phyloP scores from a whole-genome alignment of 768 basidiomycete genomes.

The Symmetrospora coprosmae region DNA sequence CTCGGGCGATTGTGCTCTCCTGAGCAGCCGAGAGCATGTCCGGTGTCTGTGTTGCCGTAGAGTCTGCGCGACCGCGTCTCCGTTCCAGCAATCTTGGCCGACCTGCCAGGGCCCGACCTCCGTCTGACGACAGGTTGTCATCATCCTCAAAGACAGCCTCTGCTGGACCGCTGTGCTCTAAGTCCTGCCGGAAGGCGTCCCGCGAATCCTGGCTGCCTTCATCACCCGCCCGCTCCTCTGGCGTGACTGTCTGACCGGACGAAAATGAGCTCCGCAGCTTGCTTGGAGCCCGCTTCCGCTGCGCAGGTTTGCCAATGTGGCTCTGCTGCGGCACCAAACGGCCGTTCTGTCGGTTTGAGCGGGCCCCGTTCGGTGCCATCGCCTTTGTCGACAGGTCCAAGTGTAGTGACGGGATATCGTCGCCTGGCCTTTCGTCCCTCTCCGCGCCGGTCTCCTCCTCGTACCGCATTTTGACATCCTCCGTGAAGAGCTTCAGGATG shows the following conservation, averaged over 20 bases:
- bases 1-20: slow-evolving; percentile 74
- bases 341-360: background rate
- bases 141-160: too few species aligned
- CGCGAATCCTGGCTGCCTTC: background rate
- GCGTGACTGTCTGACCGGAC: slow-evolving; percentile 7
- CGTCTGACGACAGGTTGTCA: too few species aligned
- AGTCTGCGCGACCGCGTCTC: background rate
- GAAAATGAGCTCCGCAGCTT: slow-evolving; percentile 8
- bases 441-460: slow-evolving; percentile 44
- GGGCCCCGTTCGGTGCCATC: background rate
- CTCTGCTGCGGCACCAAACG: too few species aligned
- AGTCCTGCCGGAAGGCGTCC: background rate
- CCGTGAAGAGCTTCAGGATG: slow-evolving; percentile 84
- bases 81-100: too few species aligned
- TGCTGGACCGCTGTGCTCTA: too few species aligned
- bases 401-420: slow-evolving; percentile 22
- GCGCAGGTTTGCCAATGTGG: background rate
- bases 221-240: too few species aligned
- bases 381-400: slow-evolving; percentile 23
- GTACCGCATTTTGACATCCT: slow-evolving; percentile 52
- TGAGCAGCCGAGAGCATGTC: slow-evolving; percentile 32
- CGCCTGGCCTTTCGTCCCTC: background rate
- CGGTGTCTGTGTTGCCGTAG: background rate
- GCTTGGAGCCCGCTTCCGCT: background rate
- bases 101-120: too few species aligned